These are phyloP conservation scores for Auricularia cornea DNA, from an alignment of 768 basidiomycete genomes.

Conservation along the genomic window DNA sequence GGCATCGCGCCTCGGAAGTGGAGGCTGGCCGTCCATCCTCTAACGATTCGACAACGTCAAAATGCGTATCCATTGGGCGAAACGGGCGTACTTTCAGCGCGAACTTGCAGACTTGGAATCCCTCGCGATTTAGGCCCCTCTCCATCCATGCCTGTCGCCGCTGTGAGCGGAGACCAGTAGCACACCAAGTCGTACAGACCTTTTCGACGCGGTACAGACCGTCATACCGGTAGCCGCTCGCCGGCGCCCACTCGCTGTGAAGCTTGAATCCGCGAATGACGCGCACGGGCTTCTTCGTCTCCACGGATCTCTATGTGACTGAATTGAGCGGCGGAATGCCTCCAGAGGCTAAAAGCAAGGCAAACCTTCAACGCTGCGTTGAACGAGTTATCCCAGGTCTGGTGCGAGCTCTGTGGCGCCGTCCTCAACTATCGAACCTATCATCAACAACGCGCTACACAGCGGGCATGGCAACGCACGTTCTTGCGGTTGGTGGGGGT, in stretches of 20 bases:
- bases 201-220: conserved; percentile 66
- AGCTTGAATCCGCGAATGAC: conserved; percentile 84
- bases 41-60: conserved; percentile 13
- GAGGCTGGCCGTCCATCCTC: conserved; percentile 51
- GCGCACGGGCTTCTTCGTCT: conserved; percentile 74
- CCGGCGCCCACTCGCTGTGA: conserved; percentile 64
- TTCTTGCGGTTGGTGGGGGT: conserved; percentile 80
- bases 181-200: conserved; percentile 7
- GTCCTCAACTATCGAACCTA: conserved; percentile 81
- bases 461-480: conserved; percentile 56
- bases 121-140: conserved; percentile 55
- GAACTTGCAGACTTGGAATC: conserved; percentile 78
- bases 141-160: conserved; percentile 74
- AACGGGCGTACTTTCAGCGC: conserved; percentile 57
- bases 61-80: background rate
- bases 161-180: conserved; percentile 4
- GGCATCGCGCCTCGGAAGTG: conserved; percentile 31
- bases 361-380: conserved; percentile 70
- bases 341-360: too few relatives aligned
- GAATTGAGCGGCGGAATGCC: conserved; percentile 61
- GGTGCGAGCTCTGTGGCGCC: conserved; percentile 78
- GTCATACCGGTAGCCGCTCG: conserved; percentile 87
- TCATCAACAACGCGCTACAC: conserved; percentile 47
- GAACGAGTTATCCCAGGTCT: conserved; percentile 63
- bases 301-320: conserved; percentile 64